Conservation (phyloP, 2,329 filamentous ascomycete species). For the Phaeosphaeria sp. region DNA sequence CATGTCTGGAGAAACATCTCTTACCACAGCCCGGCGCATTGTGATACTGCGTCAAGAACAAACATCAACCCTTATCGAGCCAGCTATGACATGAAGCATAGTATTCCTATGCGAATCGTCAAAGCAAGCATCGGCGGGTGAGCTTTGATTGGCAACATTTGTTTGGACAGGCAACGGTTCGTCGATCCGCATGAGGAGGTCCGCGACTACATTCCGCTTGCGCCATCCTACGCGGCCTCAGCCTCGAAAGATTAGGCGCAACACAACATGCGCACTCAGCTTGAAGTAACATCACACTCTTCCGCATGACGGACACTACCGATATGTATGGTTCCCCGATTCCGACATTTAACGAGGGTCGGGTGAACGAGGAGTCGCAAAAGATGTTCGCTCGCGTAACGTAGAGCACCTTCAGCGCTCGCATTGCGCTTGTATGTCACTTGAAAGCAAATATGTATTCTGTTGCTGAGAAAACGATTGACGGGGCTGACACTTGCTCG, state of each 20-base stretch:
- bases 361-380: not conserved
- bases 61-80: not conserved
- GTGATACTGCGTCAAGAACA: no score
- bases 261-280: not conserved
- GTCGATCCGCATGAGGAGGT: not conserved
- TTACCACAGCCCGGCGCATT: no score
- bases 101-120: not conserved
- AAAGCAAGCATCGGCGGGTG: not conserved
- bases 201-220: not conserved
- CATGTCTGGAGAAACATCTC: no score
- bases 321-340: not conserved
- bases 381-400: not conserved
- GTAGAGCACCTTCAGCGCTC: not conserved
- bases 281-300: not conserved
- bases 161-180: not conserved
- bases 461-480: not conserved
- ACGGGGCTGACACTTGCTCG: not conserved
- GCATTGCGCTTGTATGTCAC: not conserved
- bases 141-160: not conserved
- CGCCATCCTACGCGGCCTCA: not conserved
- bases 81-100: not conserved
- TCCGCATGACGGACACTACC: not conserved
- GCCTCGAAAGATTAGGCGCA: not conserved
- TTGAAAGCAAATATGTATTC: not conserved
- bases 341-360: not conserved